phyloP scores from a whole-genome alignment of 805 yeast species.

The Saccharomycopsis microspora region DNA sequence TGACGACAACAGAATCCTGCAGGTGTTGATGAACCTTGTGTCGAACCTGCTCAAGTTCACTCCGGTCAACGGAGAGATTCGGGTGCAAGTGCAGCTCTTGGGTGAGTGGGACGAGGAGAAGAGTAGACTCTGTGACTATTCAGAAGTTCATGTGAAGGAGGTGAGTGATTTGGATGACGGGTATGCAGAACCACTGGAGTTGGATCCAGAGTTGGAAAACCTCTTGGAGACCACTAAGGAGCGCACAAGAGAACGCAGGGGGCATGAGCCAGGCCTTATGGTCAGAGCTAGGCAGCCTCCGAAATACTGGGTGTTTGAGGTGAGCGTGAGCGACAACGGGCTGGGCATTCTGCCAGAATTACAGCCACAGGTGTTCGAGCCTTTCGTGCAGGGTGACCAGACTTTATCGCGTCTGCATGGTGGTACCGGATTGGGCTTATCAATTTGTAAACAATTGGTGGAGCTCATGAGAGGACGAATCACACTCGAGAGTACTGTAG shows the following conservation, averaged over 20 bases:
- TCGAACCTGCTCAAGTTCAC: slow-evolving; percentile 89
- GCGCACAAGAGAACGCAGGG: neutral
- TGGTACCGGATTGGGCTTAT: slow-evolving; percentile 90
- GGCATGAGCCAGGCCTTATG: neutral
- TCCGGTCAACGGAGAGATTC: slow-evolving; percentile 76
- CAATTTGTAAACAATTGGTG: slow-evolving; percentile 85
- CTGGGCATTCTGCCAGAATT: slow-evolving; percentile 83
- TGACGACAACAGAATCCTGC: slow-evolving; percentile 83
- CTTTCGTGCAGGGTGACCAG: slow-evolving; percentile 95
- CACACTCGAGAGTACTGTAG: slow-evolving; percentile 59
- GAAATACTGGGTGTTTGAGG: slow-evolving; percentile 46
- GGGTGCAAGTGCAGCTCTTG: slow-evolving; percentile 46
- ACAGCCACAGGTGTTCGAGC: slow-evolving; percentile 83
- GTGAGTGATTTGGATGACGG: slow-evolving; percentile 20
- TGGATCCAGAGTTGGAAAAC: slow-evolving; percentile 24
- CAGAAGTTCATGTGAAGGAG: slow-evolving; percentile 33
- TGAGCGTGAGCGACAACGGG: slow-evolving; percentile 82
- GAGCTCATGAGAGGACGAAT: slow-evolving; percentile 84
- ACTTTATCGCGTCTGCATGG: slow-evolving; percentile 85
- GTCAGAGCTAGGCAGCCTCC: slow-evolving; percentile 21
- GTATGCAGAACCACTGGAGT: neutral
- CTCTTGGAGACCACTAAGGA: slow-evolving; percentile 8
- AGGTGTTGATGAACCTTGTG: slow-evolving; percentile 85
- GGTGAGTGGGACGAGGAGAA: slow-evolving; percentile 58
- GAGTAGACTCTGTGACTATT: slow-evolving; percentile 31